Evolutionary conservation across 495 filamentous ascomycete genomes (phyloP).

Genomic region (Hypomontagnella monticulosa): DNA sequence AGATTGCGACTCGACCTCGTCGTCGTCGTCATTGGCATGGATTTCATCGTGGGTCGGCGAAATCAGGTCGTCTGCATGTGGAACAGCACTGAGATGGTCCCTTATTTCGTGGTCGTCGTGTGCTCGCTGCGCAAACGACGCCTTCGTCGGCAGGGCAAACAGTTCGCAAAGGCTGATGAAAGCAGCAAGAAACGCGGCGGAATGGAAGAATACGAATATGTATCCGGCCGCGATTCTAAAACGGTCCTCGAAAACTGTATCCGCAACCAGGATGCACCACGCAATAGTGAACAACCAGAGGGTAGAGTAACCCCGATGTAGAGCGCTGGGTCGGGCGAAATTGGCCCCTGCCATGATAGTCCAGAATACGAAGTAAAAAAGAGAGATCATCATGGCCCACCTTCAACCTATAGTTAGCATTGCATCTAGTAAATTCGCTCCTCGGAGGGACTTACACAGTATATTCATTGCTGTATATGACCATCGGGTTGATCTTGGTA

Average conservation of each 20-base stretch:
- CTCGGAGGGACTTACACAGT: slow-evolving; percentile 64
- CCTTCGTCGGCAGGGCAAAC: slow-evolving; percentile 78
- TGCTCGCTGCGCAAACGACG: slow-evolving; percentile 65
- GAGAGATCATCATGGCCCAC: slow-evolving; percentile 84
- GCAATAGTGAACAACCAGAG: slow-evolving; percentile 83
- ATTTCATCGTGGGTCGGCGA: slow-evolving; percentile 39
- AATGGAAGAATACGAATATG: slow-evolving; percentile 81
- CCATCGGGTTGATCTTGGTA: slow-evolving; percentile 83
- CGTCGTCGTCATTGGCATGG: slow-evolving; percentile 51
- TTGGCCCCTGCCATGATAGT: slow-evolving; percentile 83
- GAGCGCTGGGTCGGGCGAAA: slow-evolving; percentile 83
- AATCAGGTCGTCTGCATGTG: slow-evolving; percentile 46
- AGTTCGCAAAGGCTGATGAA: slow-evolving; percentile 80
- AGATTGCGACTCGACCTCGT: slow-evolving; percentile 61
- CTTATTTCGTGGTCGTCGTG: slow-evolving; percentile 58
- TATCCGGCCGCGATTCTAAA: slow-evolving; percentile 80
- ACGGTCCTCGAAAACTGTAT: slow-evolving; percentile 77
- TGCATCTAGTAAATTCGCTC: background rate
- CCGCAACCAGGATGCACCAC: slow-evolving; percentile 76
- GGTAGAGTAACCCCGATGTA: slow-evolving; percentile 81
- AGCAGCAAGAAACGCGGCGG: slow-evolving; percentile 76
- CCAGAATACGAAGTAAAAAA: slow-evolving; percentile 85
- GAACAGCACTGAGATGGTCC: slow-evolving; percentile 47
- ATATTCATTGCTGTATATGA: slow-evolving; percentile 87
- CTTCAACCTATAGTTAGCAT: slow-evolving; percentile 46